Evolutionary conservation across 306 rosid species (phyloP).

Genomic region (Calophaca sinica): DNA sequence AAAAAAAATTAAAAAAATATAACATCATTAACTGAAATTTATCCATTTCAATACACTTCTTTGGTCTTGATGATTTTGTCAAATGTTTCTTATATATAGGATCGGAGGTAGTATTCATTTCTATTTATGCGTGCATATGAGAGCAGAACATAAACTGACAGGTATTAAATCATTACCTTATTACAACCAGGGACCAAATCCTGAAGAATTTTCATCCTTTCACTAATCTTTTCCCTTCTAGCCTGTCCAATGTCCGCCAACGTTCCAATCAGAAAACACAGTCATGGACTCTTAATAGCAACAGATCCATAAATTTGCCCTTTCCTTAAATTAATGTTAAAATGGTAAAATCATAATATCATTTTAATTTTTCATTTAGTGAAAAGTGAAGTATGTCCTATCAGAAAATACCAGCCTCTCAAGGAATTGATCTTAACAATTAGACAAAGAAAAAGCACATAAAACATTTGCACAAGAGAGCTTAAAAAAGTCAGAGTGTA

Average conservation of each 20-base stretch:
- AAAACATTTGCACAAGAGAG: too few relatives aligned
- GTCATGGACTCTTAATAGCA: conserved; percentile 38
- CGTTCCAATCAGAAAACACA: conserved; percentile 46
- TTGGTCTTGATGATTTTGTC: too few relatives aligned
- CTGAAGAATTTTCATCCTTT: conserved; percentile 93
- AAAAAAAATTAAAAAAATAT: too few relatives aligned
- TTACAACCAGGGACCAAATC: conserved; percentile 97
- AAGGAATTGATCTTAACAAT: not conserved
- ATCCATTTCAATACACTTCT: too few relatives aligned
- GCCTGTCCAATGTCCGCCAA: conserved; percentile 61
- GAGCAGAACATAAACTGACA: not conserved
- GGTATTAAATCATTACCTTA: conserved; percentile 61
- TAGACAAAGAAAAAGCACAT: not conserved
- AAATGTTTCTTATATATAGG: too few relatives aligned
- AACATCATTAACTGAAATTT: too few relatives aligned
- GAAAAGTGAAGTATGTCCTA: not conserved
- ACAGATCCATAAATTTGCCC: conserved; percentile 17
- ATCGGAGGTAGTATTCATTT: not conserved
- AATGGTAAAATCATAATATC: not conserved
- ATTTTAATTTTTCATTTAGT: not conserved
- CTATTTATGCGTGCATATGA: not conserved
- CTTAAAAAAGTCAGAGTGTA: too few relatives aligned
- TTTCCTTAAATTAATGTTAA: conserved; percentile 29
- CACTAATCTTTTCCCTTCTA: conserved; percentile 92
- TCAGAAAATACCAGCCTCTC: not conserved